These are phyloP conservation scores for Grosmannia huntii DNA, from an alignment of 2,329 filamentous ascomycete species.

Conservation along the genomic window DNA sequence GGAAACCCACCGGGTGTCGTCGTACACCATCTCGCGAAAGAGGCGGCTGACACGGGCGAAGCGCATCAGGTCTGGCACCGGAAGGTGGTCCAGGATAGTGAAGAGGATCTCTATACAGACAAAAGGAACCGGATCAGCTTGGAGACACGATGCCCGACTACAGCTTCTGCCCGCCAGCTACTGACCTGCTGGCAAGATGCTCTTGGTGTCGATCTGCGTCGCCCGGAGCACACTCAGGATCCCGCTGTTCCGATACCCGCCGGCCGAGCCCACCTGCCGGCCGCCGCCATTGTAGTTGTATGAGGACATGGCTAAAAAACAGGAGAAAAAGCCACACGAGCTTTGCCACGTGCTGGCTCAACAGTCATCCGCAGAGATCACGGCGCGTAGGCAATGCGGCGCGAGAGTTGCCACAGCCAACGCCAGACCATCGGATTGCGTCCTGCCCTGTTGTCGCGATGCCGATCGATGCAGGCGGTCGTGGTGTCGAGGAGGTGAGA, in stretches of 20 bases:
- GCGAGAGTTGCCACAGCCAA: neutral
- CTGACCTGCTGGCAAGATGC: conserved; percentile 70
- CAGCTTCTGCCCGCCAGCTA: neutral
- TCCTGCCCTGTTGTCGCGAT: neutral
- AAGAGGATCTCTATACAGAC: conserved; percentile 64
- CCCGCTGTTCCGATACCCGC: conserved; percentile 19
- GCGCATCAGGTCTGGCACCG: conserved; percentile 70
- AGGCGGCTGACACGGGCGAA: conserved; percentile 76
- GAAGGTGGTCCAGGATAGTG: conserved; percentile 78
- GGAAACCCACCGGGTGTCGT: conserved; percentile 90
- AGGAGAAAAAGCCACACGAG: neutral
- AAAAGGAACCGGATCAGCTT: neutral
- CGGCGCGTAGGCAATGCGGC: neutral
- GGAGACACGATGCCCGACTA: neutral
- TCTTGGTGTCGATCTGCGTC: conserved; percentile 62
- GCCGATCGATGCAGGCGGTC: neutral
- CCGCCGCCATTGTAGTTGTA: conserved; percentile 19
- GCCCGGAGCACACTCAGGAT: conserved; percentile 68
- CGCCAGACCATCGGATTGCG: neutral
- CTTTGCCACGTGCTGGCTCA: neutral
- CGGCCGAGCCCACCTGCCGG: conserved; percentile 24
- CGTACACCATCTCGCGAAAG: conserved; percentile 96
- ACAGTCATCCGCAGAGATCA: neutral
- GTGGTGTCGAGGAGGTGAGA: neutral
- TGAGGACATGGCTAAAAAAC: neutral